phyloP scores from a whole-genome alignment of 2,329 filamentous ascomycete species.

The Penicillium oxalicum region DNA sequence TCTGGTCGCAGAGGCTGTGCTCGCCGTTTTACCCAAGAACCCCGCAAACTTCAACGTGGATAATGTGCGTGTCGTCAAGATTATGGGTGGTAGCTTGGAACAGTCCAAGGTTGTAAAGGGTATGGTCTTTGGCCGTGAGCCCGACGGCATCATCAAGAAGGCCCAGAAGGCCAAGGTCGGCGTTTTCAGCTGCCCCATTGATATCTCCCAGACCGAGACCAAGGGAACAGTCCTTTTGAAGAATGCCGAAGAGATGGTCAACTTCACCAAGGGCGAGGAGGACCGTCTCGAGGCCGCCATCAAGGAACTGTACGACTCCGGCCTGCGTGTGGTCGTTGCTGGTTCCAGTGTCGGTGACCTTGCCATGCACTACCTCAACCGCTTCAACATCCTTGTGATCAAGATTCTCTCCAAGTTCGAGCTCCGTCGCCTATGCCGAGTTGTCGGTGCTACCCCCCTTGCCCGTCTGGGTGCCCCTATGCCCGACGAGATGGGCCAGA shows the following conservation, averaged over 20 bases:
- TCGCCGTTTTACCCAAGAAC: constrained; percentile 92
- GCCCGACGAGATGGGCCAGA: constrained; percentile 97
- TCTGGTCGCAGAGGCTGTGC: constrained; percentile 75
- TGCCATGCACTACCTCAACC: constrained; percentile 95
- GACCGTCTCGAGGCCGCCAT: constrained; percentile 80
- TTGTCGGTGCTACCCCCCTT: constrained; percentile 93
- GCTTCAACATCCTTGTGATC: constrained; percentile 91
- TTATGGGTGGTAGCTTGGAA: constrained; percentile 93
- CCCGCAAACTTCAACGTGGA: constrained; percentile 96
- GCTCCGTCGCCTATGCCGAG: constrained; percentile 86
- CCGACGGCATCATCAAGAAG: constrained; percentile 89
- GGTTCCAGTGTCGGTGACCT: constrained; percentile 93
- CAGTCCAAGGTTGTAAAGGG: constrained; percentile 93
- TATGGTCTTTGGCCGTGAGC: constrained; percentile 96
- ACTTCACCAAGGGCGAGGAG: constrained; percentile 97
- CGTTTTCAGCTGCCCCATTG: constrained; percentile 93
- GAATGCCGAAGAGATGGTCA: constrained; percentile 97
- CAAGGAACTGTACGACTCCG: constrained; percentile 94
- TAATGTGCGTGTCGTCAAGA: constrained; percentile 98
- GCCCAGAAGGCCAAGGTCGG: constrained; percentile 89
- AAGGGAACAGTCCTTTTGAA: constrained; percentile 96
- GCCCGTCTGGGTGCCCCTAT: constrained; percentile 93
- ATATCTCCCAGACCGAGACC: constrained; percentile 93
- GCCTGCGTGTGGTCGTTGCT: constrained; percentile 83
- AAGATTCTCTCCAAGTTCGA: constrained; percentile 98